These are phyloP conservation scores for Chlorella sp. DNA, from an alignment of 139 green algal species.

Conservation along the genomic window DNA sequence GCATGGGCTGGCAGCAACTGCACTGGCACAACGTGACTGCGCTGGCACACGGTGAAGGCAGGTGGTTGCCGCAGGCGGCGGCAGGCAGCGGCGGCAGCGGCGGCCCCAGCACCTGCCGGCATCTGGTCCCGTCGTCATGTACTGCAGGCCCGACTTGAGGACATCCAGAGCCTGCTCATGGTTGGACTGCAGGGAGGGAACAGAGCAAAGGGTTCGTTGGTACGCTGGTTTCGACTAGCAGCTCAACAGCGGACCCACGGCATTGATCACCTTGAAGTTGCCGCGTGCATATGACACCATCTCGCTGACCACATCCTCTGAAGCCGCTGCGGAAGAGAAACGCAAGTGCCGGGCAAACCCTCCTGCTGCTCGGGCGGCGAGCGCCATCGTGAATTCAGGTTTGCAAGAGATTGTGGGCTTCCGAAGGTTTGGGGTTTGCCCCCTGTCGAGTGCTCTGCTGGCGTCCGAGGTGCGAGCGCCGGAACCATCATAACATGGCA, in stretches of 20 bases:
- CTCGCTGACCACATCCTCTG: conserved; percentile 31
- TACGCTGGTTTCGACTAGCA: background rate
- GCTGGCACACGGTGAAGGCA: background rate
- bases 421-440: background rate
- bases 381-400: background rate
- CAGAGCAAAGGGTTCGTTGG: background rate
- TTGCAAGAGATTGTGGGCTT: background rate
- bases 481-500: no score
- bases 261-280: conserved; percentile 52
- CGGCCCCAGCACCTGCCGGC: conserved; percentile 17
- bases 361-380: background rate
- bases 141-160: conserved; percentile 54
- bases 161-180: conserved; percentile 63
- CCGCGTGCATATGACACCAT: conserved; percentile 58
- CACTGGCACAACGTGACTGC: background rate
- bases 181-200: conserved; percentile 39
- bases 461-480: no score
- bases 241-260: no score
- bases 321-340: conserved; percentile 2
- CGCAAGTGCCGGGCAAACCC: background rate
- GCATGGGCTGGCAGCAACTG: background rate
- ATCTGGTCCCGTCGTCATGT: conserved; percentile 15
- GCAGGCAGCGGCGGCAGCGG: background rate
- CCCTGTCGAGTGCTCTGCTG: no score
- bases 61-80: background rate